Percentiles rank a stretch among this genome's conserved stretches.
These are phyloP conservation scores for Lignosus rhinocerotis DNA, from an alignment of 1,284 basidiomycete genomes.

Conservation along the genomic window DNA sequence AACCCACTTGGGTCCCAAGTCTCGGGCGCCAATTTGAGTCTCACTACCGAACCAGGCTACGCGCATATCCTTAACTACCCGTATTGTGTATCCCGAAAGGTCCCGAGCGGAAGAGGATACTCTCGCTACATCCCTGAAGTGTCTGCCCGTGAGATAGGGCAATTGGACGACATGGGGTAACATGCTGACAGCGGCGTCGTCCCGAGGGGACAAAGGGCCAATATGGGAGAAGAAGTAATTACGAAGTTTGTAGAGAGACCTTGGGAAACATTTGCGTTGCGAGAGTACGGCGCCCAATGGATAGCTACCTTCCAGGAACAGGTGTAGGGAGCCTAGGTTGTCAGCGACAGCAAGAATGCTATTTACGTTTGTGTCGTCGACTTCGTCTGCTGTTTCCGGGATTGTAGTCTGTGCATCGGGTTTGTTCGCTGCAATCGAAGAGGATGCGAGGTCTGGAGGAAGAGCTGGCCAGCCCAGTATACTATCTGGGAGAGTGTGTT, in stretches of 20 bases:
- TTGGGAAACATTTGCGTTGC: slow-evolving; percentile 38
- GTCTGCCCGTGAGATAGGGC: slow-evolving; percentile 56
- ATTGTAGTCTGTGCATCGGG: slow-evolving; percentile 37
- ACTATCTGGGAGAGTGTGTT: slow-evolving; percentile 49
- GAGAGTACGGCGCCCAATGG: slow-evolving; percentile 64
- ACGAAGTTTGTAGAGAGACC: slow-evolving; percentile 54
- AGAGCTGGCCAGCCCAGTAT: slow-evolving; percentile 72
- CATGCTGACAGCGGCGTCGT: slow-evolving; percentile 31
- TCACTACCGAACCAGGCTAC: slow-evolving; percentile 71
- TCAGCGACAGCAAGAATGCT: slow-evolving; percentile 67
- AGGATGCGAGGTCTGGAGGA: slow-evolving; percentile 50
- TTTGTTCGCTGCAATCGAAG: slow-evolving; percentile 53
- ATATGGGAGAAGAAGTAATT: slow-evolving; percentile 46
- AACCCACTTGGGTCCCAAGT: slow-evolving; percentile 74
- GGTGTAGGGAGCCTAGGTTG: slow-evolving; percentile 54
- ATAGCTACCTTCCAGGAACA: slow-evolving; percentile 80
- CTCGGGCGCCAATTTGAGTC: slow-evolving; percentile 61
- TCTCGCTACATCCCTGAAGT: slow-evolving; percentile 66
- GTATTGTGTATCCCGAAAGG: slow-evolving; percentile 67
- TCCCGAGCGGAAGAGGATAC: slow-evolving; percentile 71
- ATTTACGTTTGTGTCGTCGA: slow-evolving; percentile 56
- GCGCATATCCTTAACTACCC: slow-evolving; percentile 70
- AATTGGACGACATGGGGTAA: slow-evolving; percentile 51
- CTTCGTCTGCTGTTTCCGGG: slow-evolving; percentile 45
- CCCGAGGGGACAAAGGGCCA: slow-evolving; percentile 21